Conservation (phyloP, 2,329 filamentous ascomycete species). For the Pyricularia sp. region DNA sequence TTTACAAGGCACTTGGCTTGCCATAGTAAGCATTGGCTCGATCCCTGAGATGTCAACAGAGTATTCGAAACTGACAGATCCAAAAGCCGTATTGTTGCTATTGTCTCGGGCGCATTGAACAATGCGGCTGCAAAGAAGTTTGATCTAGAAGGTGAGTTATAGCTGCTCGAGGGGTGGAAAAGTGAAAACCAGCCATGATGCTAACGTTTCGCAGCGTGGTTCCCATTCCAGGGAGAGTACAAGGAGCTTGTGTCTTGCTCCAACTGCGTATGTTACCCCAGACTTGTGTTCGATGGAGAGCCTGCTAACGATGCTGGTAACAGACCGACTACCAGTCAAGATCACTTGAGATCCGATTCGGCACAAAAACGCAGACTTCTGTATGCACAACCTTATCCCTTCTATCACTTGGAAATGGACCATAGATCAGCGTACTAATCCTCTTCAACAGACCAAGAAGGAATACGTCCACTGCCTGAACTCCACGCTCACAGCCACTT, state of each 20-base stretch:
- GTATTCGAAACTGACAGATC: background rate
- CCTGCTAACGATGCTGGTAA: background rate
- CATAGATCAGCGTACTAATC: background rate
- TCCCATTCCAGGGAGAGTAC: slow-evolving; percentile 92
- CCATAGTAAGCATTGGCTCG: slow-evolving; percentile 42
- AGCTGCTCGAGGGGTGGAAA: background rate
- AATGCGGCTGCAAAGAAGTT: slow-evolving; percentile 81
- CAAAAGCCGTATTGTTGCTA: slow-evolving; percentile 60
- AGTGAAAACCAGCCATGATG: background rate
- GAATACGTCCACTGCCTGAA: slow-evolving; percentile 91
- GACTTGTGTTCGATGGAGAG: background rate
- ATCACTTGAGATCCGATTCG: slow-evolving; percentile 84
- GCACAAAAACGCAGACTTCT: slow-evolving; percentile 65
- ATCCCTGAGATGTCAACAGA: background rate
- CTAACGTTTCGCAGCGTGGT: slow-evolving; percentile 46
- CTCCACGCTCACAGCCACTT: slow-evolving; percentile 27
- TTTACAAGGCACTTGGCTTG: slow-evolving; percentile 79
- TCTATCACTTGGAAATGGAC: background rate
- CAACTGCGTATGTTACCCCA: slow-evolving; percentile 51
- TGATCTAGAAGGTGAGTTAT: slow-evolving; percentile 82
- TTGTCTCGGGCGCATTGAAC: slow-evolving; percentile 92
- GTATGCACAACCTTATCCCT: background rate
- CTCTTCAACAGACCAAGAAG: slow-evolving; percentile 43
- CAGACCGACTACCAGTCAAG: slow-evolving; percentile 56
- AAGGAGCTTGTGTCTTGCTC: slow-evolving; percentile 96